These are phyloP conservation scores for Puya raimondii DNA, from an alignment of 176 grass and related monocot genomes.

Conservation along the genomic window DNA sequence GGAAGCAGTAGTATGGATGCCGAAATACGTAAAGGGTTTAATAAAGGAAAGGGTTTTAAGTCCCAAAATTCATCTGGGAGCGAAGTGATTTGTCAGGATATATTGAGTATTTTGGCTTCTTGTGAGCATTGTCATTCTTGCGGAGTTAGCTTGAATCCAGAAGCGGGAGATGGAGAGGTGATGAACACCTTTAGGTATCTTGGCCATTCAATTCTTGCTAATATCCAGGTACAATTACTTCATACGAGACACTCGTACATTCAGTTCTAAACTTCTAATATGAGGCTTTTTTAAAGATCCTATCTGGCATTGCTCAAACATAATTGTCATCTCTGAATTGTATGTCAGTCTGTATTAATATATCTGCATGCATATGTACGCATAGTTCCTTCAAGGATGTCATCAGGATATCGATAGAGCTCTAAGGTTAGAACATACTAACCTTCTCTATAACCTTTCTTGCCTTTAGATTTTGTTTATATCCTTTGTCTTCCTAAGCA, in stretches of 20 bases:
- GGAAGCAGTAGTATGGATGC: constrained; percentile 11
- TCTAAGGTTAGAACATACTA: too few relatives aligned
- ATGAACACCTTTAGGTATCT: constrained; percentile 49
- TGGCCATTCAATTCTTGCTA: constrained; percentile 76
- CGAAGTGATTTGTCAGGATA: constrained; percentile 29
- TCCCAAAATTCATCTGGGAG: constrained; percentile 2
- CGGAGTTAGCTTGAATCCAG: constrained; percentile 20
- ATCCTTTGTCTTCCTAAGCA: too few relatives aligned
- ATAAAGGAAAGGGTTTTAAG: constrained; percentile 11
- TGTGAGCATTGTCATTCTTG: not conserved
- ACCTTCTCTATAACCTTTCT: too few relatives aligned
- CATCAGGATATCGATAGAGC: too few relatives aligned
- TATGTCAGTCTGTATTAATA: too few relatives aligned
- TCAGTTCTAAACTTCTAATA: too few relatives aligned
- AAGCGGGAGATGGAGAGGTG: constrained; percentile 45
- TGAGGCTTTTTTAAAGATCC: too few relatives aligned
- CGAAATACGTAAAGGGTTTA: constrained; percentile 20
- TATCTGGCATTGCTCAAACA: too few relatives aligned
- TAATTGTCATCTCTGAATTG: too few relatives aligned
- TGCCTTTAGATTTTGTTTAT: too few relatives aligned
- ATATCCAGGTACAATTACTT: constrained; percentile 69
- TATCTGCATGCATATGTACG: too few relatives aligned
- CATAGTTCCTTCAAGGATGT: too few relatives aligned
- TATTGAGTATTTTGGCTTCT: not conserved
- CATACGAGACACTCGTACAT: not conserved